Evolutionary conservation across 108 stramenopile genomes (phyloP).

Genomic region (Nitzschia sp.): DNA sequence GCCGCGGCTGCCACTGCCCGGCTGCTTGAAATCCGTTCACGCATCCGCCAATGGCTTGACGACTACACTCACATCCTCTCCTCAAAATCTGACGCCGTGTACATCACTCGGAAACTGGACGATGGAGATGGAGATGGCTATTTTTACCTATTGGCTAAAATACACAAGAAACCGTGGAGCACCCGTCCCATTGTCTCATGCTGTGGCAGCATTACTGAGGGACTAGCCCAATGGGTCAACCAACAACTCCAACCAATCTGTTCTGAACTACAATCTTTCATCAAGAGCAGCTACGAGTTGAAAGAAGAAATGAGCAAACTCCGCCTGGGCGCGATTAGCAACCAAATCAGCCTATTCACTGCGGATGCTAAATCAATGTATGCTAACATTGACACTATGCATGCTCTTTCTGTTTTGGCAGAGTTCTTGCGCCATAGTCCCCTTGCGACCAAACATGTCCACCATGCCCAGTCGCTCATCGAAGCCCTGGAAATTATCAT

Average conservation of each 20-base stretch:
- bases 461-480: background rate
- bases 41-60: background rate
- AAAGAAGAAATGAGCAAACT: background rate
- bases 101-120: background rate
- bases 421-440: background rate
- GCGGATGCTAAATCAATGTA: conserved; percentile 37
- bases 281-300: background rate
- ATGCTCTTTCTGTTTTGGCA: conserved; percentile 24
- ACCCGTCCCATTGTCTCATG: background rate
- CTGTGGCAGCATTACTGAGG: background rate
- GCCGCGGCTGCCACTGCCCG: background rate
- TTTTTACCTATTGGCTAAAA: background rate
- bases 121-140: background rate
- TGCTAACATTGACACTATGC: conserved; percentile 30
- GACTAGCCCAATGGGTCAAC: conserved; percentile 1
- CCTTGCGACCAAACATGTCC: background rate
- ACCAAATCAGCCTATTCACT: conserved; percentile 23
- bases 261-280: background rate
- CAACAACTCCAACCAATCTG: background rate
- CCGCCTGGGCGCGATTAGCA: background rate
- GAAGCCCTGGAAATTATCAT: conserved; percentile 18
- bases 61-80: background rate
- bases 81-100: background rate
- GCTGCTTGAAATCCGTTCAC: background rate
- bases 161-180: background rate